Evolutionary conservation across 1,284 basidiomycete genomes (phyloP).

Genomic region (Fomitopsis schrenkii): DNA sequence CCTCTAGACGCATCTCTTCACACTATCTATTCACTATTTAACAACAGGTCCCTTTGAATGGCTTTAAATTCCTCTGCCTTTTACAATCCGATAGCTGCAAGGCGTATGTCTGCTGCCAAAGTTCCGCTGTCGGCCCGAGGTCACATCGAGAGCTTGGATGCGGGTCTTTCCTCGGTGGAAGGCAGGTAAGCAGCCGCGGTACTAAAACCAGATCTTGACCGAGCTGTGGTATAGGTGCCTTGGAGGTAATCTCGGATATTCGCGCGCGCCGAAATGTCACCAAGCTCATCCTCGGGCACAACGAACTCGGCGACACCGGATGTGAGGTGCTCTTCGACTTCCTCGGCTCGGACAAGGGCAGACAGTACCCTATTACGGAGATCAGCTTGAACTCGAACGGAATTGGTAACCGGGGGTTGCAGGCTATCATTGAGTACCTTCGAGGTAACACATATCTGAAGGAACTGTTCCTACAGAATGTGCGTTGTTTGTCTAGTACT

Average conservation of each 20-base stretch:
- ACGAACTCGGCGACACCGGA: conserved; percentile 57
- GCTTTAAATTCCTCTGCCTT: neutral
- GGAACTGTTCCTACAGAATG: conserved; percentile 52
- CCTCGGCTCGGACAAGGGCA: conserved; percentile 44
- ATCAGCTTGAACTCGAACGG: conserved; percentile 53
- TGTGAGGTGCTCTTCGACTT: conserved; percentile 51
- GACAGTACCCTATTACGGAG: conserved; percentile 44
- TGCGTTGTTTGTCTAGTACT: conserved; percentile 28
- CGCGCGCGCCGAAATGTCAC: conserved; percentile 38
- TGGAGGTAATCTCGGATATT: conserved; percentile 43
- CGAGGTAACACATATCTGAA: conserved; percentile 41
- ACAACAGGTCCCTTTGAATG: neutral
- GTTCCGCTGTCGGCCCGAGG: conserved; percentile 16
- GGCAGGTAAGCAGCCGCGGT: conserved; percentile 7
- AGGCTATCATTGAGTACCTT: conserved; percentile 49
- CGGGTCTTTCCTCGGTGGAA: conserved; percentile 16
- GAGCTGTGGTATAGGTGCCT: conserved; percentile 37
- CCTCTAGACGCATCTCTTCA: too few relatives aligned
- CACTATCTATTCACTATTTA: conserved; percentile 4
- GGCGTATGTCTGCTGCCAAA: conserved; percentile 12
- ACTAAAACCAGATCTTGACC: neutral
- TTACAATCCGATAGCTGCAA: neutral
- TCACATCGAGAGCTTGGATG: conserved; percentile 22
- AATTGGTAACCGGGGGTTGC: conserved; percentile 52
- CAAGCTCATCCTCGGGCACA: conserved; percentile 54